Conservation (phyloP, 2,329 filamentous ascomycete species). For the Tolypocladium tropicale region DNA sequence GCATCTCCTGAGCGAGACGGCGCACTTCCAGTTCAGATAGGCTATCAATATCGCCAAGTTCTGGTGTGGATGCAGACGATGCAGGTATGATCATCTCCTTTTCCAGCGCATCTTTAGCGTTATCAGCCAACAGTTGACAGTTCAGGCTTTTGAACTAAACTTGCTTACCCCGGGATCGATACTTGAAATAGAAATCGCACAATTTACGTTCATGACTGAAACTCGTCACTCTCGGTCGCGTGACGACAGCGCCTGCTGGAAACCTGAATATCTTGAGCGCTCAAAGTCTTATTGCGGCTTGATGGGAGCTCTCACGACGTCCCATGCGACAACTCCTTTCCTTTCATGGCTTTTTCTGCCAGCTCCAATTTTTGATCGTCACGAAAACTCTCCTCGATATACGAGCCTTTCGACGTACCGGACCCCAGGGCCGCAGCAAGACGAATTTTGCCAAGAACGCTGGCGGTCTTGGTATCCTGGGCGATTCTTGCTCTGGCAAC, state of each 20-base stretch:
- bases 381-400: background rate
- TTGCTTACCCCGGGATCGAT: constrained; percentile 11
- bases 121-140: background rate
- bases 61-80: constrained; percentile 1
- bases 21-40: constrained; percentile 10
- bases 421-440: background rate
- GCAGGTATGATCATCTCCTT: constrained; percentile 12
- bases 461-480: background rate
- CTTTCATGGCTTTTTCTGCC: constrained; percentile 16
- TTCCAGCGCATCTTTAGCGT: constrained; percentile 10
- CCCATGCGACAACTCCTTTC: constrained; percentile 13
- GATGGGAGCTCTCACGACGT: constrained; percentile 5
- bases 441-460: constrained; percentile 9
- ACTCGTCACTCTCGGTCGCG: background rate
- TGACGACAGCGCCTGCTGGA: too few species aligned
- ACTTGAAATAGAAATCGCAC: constrained; percentile 8
- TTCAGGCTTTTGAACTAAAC: background rate
- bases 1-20: constrained; percentile 9
- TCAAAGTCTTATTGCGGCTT: background rate
- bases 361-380: background rate
- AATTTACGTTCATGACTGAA: background rate
- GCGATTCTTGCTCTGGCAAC: background rate
- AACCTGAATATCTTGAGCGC: background rate
- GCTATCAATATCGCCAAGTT: constrained; percentile 1
- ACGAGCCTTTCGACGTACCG: rapidly evolving